phyloP scores from a whole-genome alignment of 768 basidiomycete species.

The Termitomyces sp. region DNA sequence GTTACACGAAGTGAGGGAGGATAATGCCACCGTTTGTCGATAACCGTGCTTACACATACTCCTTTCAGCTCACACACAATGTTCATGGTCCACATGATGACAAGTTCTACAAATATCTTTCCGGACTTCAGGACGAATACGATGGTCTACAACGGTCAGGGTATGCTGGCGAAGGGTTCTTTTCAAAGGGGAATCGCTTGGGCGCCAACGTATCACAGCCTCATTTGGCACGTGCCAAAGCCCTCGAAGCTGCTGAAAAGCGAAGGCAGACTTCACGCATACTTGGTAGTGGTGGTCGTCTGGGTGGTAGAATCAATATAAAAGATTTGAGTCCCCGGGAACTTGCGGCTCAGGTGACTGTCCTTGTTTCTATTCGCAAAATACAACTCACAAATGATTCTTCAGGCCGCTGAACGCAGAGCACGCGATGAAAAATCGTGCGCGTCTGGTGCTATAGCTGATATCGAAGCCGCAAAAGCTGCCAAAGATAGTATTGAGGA shows the following conservation, averaged over 20 bases:
- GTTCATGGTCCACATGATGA: conserved; percentile 90
- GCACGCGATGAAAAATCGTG: conserved; percentile 73
- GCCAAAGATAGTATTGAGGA: conserved; percentile 60
- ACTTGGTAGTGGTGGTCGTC: conserved; percentile 51
- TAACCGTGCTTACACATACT: not conserved
- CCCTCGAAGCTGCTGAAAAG: conserved; percentile 79
- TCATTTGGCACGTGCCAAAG: conserved; percentile 61
- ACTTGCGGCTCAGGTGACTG: conserved; percentile 60
- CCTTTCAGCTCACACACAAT: conserved; percentile 75
- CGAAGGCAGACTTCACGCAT: conserved; percentile 43
- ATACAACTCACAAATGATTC: not conserved
- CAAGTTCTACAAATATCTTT: conserved; percentile 71
- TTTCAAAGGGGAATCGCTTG: conserved; percentile 65
- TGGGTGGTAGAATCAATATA: conserved; percentile 43
- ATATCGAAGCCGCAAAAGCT: conserved; percentile 67
- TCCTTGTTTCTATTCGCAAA: not conserved
- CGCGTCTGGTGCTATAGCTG: conserved; percentile 52
- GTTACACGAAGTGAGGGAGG: conserved; percentile 75
- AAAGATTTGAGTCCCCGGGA: conserved; percentile 60
- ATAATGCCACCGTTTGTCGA: not conserved
- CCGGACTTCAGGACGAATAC: conserved; percentile 80
- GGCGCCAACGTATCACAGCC: conserved; percentile 66
- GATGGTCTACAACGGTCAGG: conserved; percentile 75
- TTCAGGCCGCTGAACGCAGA: conserved; percentile 84
- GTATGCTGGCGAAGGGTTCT: conserved; percentile 91